These are phyloP conservation scores for Carallia brachiata DNA, from an alignment of 345 rosid species.

Conservation along the genomic window DNA sequence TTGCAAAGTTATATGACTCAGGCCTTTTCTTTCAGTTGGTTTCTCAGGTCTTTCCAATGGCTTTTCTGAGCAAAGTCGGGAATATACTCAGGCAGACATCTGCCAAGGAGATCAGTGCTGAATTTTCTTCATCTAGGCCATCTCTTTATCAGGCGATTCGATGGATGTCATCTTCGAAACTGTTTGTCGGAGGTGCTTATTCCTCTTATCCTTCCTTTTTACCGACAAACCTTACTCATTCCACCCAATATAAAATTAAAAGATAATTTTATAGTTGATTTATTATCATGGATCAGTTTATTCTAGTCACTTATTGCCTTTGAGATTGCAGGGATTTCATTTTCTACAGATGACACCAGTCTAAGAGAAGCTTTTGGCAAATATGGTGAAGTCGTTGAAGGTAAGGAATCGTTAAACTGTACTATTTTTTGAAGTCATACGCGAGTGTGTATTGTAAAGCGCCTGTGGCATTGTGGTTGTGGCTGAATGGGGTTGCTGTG, in stretches of 20 bases:
- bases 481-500: too few relatives aligned
- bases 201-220: background rate
- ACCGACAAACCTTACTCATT: too few relatives aligned
- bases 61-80: slow-evolving; percentile 76
- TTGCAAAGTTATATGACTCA: background rate
- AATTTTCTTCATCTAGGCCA: slow-evolving; percentile 50
- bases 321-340: slow-evolving; percentile 62
- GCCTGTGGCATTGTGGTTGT: background rate
- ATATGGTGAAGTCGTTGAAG: slow-evolving; percentile 80
- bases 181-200: slow-evolving; percentile 77
- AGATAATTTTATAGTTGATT: too few relatives aligned
- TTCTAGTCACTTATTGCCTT: background rate
- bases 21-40: background rate
- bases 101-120: slow-evolving; percentile 47
- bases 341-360: slow-evolving; percentile 57
- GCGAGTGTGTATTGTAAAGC: background rate
- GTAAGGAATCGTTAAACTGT: slow-evolving; percentile 28
- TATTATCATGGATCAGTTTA: too few relatives aligned
- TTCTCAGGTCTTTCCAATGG: slow-evolving; percentile 52
- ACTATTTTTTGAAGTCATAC: slow-evolving; percentile 1
- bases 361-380: slow-evolving; percentile 68
- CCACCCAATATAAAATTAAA: too few relatives aligned
- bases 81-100: slow-evolving; percentile 62
- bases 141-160: slow-evolving; percentile 67
- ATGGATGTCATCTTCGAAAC: slow-evolving; percentile 73